These are phyloP conservation scores for Obelidium mucronatum DNA, from an alignment of 192 early-diverging fungal species.

Conservation along the genomic window DNA sequence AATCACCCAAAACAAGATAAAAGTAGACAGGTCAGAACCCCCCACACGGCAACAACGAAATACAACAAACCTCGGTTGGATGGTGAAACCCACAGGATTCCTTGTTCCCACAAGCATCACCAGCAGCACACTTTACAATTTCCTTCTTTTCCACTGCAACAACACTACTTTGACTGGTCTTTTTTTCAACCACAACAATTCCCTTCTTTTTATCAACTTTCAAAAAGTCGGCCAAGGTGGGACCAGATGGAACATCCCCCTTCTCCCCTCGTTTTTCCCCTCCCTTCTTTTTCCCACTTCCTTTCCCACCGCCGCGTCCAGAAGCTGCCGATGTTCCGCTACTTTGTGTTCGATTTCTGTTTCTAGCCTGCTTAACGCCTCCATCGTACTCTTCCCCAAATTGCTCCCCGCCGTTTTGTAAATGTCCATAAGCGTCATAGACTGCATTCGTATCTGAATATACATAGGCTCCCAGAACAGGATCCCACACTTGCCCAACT, in stretches of 20 bases:
- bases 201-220: conserved; percentile 36
- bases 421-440: neutral
- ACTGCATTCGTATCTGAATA: neutral
- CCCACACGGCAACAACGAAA: neutral
- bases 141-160: neutral
- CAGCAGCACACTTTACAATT: neutral
- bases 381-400: neutral
- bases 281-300: neutral
- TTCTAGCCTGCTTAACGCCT: too few species aligned
- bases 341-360: neutral
- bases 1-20: neutral
- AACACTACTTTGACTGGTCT: neutral
- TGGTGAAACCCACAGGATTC: neutral
- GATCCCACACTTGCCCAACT: conserved; percentile 1
- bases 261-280: neutral
- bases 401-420: too few species aligned
- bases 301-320: neutral
- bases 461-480: neutral
- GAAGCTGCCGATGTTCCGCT: neutral
- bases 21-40: neutral
- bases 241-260: neutral
- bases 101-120: neutral
- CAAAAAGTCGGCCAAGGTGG: conserved; percentile 28
- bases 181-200: conserved; percentile 5
- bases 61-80: neutral